Conservation (phyloP, 148 eudicot genomes). For the Chenopodium album region DNA sequence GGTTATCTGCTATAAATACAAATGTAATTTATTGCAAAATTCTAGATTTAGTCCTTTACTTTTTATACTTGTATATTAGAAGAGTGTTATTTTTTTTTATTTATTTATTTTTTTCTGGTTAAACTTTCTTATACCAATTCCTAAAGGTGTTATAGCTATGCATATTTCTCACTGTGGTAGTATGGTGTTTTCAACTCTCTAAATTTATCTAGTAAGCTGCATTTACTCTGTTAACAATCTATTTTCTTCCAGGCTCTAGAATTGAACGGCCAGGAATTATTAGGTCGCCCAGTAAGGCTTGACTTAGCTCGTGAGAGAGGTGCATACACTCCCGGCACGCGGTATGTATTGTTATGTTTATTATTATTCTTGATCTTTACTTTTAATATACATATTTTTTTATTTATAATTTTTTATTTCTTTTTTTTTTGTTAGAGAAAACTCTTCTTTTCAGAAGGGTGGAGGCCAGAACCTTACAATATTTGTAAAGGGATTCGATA, state of each 20-base stretch:
- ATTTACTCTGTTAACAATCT: not conserved
- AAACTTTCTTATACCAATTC: too few species aligned
- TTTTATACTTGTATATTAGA: too few species aligned
- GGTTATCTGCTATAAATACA: too few species aligned
- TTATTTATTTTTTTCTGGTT: not conserved
- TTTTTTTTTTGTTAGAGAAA: slow-evolving; percentile 30
- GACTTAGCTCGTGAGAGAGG: slow-evolving; percentile 72
- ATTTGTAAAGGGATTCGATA: slow-evolving; percentile 73
- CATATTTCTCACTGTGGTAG: too few species aligned
- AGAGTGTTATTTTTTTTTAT: too few species aligned
- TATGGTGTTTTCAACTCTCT: too few species aligned
- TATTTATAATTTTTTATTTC: too few species aligned
- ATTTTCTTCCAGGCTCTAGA: slow-evolving; percentile 49
- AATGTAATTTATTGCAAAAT: too few species aligned
- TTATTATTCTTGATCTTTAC: not conserved
- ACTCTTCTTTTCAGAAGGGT: slow-evolving; percentile 53
- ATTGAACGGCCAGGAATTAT: slow-evolving; percentile 49
- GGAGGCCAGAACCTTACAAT: slow-evolving; percentile 41
- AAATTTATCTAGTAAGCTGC: not conserved
- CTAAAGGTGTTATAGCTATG: too few species aligned
- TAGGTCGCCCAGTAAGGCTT: slow-evolving; percentile 55
- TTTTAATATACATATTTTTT: not conserved
- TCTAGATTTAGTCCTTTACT: too few species aligned
- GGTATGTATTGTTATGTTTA: slow-evolving; percentile 42
- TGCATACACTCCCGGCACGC: slow-evolving; percentile 53